Base-by-base conservation (phyloP, 2,329 filamentous ascomycete species). In the Monilinia fructicola region DNA sequence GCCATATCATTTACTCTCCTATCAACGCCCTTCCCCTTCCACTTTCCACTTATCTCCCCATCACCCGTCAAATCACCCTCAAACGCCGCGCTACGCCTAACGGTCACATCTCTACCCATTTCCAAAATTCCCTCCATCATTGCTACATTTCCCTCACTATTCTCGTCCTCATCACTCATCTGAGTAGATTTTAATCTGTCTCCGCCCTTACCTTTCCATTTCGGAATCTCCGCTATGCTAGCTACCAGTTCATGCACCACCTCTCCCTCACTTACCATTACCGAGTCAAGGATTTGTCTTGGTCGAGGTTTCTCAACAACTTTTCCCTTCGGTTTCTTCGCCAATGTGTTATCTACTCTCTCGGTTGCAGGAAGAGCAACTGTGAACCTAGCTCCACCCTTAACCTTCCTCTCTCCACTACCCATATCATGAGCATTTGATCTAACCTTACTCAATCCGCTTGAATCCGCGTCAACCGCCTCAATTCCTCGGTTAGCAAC, bases 1-100 rank as follows among this genome's bases (percentile, higher is more conserved):
- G 40, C 40, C 40, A 42, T 4, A 18, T 21, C 18, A 11, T 42
- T 23, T 9, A 23, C 7, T 21, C 35, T 23, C 23, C 53, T 58
- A 16, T 64, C 16, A 18, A 58, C 42, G 1, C 62, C 53, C 2
- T 58, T 64, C 16, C 62, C 62, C 18, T 64, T 64, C 62, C 62
- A 58, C 21, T 42, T n/a, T 4, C 53, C 54, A 21, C 18, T 35
- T 2, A 9, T 48, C 4, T 18, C 21, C 23, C 35, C 59, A 28
- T 53, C n/a, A 42, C 46, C 59, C 21, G 31, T 53, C 0, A 62
- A 44, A 28, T n/a, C 31, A 42, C 10, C 18, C 11, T 9, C 23
- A 26, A 21, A 28, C 4, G n/a, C 48, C 11, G 26, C 12, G 0
- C 2, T 46, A 12, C 9, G 4, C 18, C 28, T 35, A 3, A 2